These are phyloP conservation scores for Colletotrichum tanaceti DNA, from an alignment of 2,329 filamentous ascomycete species.

Conservation along the genomic window DNA sequence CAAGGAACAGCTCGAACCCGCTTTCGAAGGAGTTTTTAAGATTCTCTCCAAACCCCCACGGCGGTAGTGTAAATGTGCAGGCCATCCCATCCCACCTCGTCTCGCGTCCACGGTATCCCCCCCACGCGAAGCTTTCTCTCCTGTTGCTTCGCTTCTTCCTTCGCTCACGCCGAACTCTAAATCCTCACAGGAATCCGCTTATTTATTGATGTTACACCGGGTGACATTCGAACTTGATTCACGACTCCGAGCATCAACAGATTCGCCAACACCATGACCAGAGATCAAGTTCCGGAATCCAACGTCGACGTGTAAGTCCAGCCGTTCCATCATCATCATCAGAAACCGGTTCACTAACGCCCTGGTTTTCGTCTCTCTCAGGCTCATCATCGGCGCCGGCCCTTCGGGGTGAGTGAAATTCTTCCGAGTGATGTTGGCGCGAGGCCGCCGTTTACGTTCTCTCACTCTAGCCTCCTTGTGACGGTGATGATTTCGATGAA, in stretches of 20 bases:
- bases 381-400: conserved; percentile 56
- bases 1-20: neutral
- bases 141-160: neutral
- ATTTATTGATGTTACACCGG: too few species aligned
- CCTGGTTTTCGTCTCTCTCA: conserved; percentile 26
- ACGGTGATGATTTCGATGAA: too few species aligned
- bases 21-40: conserved; percentile 21
- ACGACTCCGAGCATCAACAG: too few species aligned
- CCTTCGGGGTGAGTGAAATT: conserved; percentile 36
- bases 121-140: neutral
- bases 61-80: neutral
- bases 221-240: neutral
- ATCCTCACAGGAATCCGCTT: neutral
- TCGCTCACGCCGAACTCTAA: conserved; percentile 7
- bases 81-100: neutral
- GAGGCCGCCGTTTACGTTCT: too few species aligned
- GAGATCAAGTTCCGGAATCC: conserved; percentile 38
- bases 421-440: neutral
- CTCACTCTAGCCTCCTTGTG: too few species aligned
- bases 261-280: conserved; percentile 24
- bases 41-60: conserved; percentile 22
- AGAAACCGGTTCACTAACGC: conserved; percentile 4
- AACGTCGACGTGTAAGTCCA: conserved; percentile 47
- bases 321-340: neutral
- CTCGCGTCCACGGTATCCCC: too few species aligned